phyloP scores from a whole-genome alignment of 208 protist species.

The Wallacemonas sp. region DNA sequence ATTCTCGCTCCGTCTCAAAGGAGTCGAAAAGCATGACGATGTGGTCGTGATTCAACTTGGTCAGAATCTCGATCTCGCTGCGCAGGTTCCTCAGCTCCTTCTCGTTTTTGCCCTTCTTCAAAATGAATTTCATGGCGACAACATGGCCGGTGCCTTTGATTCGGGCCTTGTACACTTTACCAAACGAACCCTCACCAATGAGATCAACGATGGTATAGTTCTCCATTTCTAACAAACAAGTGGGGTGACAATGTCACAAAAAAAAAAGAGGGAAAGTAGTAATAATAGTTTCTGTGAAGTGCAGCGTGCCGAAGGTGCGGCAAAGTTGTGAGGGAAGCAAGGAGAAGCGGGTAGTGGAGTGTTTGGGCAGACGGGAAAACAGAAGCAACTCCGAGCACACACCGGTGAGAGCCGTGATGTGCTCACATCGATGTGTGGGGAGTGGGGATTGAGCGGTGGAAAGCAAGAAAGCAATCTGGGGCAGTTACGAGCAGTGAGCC shows the following conservation, averaged over 20 bases:
- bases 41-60: conserved; percentile 95
- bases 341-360: not conserved
- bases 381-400: no score
- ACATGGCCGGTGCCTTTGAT: conserved; percentile 92
- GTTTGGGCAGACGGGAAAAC: not conserved
- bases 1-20: conserved; percentile 96
- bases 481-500: no score
- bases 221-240: conserved; percentile 71
- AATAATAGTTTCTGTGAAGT: not conserved
- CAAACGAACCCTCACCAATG: conserved; percentile 98
- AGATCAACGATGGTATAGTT: conserved; percentile 94
- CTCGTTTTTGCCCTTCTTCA: conserved; percentile 94
- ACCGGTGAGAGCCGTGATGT: no score
- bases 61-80: conserved; percentile 97
- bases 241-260: no score
- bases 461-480: no score
- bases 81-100: conserved; percentile 93
- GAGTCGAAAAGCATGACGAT: conserved; percentile 97
- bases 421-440: no score
- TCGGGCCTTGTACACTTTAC: conserved; percentile 97
- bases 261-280: conserved; percentile 1
- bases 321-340: not conserved
- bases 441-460: no score
- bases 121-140: conserved; percentile 99
- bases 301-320: not conserved